These are phyloP conservation scores for Vararia minispora DNA, from an alignment of 768 basidiomycete species.

Conservation along the genomic window DNA sequence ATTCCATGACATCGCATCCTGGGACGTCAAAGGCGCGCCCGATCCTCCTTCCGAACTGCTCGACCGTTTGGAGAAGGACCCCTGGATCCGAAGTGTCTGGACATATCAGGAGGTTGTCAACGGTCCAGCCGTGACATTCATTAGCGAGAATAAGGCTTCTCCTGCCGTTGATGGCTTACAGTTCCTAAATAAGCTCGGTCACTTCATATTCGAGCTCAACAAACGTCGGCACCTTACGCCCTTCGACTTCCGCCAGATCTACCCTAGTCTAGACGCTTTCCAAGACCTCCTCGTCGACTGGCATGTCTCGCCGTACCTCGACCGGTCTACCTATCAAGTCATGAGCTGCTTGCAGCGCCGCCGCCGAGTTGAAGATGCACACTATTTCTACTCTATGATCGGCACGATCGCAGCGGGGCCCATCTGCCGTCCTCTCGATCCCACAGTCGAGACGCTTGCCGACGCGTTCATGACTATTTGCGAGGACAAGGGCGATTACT, in stretches of 20 bases:
- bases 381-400: slow-evolving; percentile 16
- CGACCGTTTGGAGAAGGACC: slow-evolving; percentile 12
- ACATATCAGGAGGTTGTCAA: slow-evolving; percentile 15
- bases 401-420: slow-evolving; percentile 10
- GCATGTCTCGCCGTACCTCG: slow-evolving; percentile 2
- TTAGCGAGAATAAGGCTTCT: slow-evolving; percentile 2
- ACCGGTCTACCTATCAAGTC: slow-evolving; percentile 12
- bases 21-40: not conserved
- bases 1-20: slow-evolving; percentile 7
- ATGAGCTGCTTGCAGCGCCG: slow-evolving; percentile 8
- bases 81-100: slow-evolving; percentile 15
- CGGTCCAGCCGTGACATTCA: slow-evolving; percentile 6
- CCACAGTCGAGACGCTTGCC: slow-evolving; percentile 10
- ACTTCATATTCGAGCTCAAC: slow-evolving; percentile 2
- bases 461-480: slow-evolving; percentile 12
- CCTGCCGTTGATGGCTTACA: not conserved
- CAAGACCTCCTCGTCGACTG: slow-evolving; percentile 12
- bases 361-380: slow-evolving; percentile 2
- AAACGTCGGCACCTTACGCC: not conserved
- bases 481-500: slow-evolving; percentile 16
- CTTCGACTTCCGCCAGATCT: slow-evolving; percentile 1
- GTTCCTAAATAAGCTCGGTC: slow-evolving; percentile 9
- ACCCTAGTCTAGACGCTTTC: slow-evolving; percentile 12
- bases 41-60: slow-evolving; percentile 2
- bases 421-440: slow-evolving; percentile 6